Conservation (phyloP, 257 asterid genomes). For the Buddleja alternifolia region DNA sequence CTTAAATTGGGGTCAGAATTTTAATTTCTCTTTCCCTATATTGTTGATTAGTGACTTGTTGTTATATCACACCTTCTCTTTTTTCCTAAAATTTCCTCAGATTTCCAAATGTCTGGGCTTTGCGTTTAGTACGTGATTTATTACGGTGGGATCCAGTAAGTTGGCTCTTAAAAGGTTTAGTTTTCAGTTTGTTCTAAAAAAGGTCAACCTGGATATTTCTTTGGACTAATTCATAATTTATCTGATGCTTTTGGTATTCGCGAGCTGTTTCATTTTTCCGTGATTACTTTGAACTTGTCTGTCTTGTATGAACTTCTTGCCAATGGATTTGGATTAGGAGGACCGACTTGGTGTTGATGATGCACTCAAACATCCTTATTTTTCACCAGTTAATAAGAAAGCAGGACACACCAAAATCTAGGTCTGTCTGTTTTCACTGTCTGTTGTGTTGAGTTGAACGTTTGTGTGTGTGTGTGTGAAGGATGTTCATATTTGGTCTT, state of each 20-base stretch:
- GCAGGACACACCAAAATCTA: neutral
- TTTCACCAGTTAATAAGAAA: conserved; percentile 39
- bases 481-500: conserved; percentile 1
- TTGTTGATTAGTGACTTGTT: conserved; percentile 16
- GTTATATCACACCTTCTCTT: neutral
- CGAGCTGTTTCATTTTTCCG: neutral
- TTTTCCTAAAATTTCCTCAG: conserved; percentile 41
- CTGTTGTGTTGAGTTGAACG: neutral
- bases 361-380: conserved; percentile 89
- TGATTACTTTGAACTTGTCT: conserved; percentile 6
- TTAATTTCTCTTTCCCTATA: conserved; percentile 20
- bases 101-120: conserved; percentile 77
- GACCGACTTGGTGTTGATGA: conserved; percentile 84
- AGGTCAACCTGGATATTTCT: neutral
- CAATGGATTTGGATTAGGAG: conserved; percentile 56
- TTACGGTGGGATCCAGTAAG: conserved; percentile 96
- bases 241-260: conserved; percentile 7
- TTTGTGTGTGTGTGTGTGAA: too few relatives aligned
- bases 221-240: neutral
- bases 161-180: conserved; percentile 18
- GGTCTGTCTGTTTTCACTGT: neutral
- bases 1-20: conserved; percentile 80
- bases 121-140: conserved; percentile 87
- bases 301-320: neutral
- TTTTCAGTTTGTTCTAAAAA: neutral